phyloP scores from a whole-genome alignment of 805 yeast species.

The Wickerhamomyces strasburgensis region DNA sequence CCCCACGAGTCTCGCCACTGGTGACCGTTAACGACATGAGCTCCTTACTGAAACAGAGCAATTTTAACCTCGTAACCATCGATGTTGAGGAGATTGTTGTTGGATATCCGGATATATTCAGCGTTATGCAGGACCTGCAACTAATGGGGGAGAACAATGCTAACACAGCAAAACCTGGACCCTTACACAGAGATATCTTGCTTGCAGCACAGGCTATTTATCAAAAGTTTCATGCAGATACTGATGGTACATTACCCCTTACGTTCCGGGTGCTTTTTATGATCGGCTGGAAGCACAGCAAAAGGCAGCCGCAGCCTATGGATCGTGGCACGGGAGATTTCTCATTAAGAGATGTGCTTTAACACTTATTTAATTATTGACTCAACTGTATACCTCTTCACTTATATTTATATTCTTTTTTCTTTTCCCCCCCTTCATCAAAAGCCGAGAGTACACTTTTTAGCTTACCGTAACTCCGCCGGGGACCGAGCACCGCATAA shows the following conservation, averaged over 20 bases:
- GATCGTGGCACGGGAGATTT: conserved; percentile 69
- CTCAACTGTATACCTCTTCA: too few species aligned
- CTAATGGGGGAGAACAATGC: conserved; percentile 85
- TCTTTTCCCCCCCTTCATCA: too few species aligned
- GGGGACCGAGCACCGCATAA: too few species aligned
- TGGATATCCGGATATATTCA: conserved; percentile 65
- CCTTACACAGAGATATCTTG: conserved; percentile 56
- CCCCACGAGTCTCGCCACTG: conserved; percentile 78
- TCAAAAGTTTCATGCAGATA: conserved; percentile 62
- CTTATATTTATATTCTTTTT: too few species aligned
- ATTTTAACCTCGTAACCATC: conserved; percentile 74
- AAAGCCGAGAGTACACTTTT: too few species aligned
- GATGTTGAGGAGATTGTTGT: conserved; percentile 82
- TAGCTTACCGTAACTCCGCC: too few species aligned
- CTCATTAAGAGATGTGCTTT: conserved; percentile 57
- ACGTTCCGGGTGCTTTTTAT: conserved; percentile 74
- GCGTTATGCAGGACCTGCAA: conserved; percentile 66
- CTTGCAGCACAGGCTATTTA: conserved; percentile 78
- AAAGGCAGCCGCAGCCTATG: conserved; percentile 65
- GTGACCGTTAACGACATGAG: conserved; percentile 78
- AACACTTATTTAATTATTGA: too few species aligned
- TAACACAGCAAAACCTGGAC: conserved; percentile 32
- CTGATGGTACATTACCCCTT: conserved; percentile 59
- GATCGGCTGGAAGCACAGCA: conserved; percentile 86
- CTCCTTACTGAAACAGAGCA: conserved; percentile 63